These are phyloP conservation scores for Xylaria sp. DNA, from an alignment of 2,329 filamentous ascomycete genomes.

Conservation along the genomic window DNA sequence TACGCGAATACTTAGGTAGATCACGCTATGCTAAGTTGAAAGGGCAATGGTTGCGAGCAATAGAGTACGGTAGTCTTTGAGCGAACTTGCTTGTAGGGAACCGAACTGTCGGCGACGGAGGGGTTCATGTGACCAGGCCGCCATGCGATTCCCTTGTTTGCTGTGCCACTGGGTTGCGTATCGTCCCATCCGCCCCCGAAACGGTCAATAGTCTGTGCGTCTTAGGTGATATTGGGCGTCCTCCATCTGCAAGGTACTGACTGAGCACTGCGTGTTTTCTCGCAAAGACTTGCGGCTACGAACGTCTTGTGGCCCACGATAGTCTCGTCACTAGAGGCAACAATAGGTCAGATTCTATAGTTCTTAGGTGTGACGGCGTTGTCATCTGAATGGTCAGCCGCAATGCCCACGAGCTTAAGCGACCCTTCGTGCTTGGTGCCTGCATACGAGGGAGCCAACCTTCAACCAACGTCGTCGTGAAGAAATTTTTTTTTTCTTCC, in stretches of 20 bases:
- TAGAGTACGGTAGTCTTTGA: not conserved
- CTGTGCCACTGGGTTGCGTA: constrained; percentile 27
- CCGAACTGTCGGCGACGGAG: constrained; percentile 1
- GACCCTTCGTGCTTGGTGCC: constrained; percentile 26
- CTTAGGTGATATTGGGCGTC: constrained; percentile 17
- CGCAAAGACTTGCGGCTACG: not conserved
- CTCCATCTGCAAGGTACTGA: constrained; percentile 35
- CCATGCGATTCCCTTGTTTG: constrained; percentile 27
- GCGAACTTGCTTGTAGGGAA: not conserved
- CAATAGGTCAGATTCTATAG: constrained; percentile 7
- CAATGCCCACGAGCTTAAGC: constrained; percentile 7
- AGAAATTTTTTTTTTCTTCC: not conserved
- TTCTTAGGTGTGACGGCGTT: not conserved
- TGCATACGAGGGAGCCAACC: constrained; percentile 24
- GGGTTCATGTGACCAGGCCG: constrained; percentile 33
- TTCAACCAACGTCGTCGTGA: constrained; percentile 7
- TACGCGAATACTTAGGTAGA: constrained; percentile 6
- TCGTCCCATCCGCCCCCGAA: constrained; percentile 20
- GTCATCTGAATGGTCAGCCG: constrained; percentile 25
- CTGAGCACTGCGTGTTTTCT: constrained; percentile 2
- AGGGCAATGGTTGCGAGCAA: constrained; percentile 4
- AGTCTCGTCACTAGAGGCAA: not conserved
- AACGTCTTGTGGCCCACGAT: constrained; percentile 6
- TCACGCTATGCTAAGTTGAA: not conserved
- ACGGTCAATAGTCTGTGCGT: constrained; percentile 16